Conservation (phyloP, 495 filamentous ascomycete species). For the Talaromyces wortmannii region DNA sequence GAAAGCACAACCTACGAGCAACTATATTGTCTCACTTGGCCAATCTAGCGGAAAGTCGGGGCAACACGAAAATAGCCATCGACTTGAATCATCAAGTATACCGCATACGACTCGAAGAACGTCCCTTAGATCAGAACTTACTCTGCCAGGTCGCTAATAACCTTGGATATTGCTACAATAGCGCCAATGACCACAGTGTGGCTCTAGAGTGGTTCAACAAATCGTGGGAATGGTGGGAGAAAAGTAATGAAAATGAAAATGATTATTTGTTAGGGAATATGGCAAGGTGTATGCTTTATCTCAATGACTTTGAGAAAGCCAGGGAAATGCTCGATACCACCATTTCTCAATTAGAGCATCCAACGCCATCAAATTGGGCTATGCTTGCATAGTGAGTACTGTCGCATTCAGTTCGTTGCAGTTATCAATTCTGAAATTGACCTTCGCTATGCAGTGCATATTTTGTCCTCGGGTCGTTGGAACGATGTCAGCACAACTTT, state of each 20-base stretch:
- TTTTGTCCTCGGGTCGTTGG: background rate
- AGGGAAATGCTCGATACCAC: background rate
- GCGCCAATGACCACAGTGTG: background rate
- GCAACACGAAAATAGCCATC: background rate
- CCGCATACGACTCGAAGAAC: background rate
- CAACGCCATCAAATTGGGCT: background rate
- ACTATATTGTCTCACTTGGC: background rate
- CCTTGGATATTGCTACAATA: background rate
- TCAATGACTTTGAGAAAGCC: background rate
- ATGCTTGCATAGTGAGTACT: background rate
- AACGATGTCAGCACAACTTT: background rate
- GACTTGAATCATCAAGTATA: background rate
- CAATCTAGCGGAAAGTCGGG: background rate
- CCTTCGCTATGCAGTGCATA: background rate
- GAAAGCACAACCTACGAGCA: background rate
- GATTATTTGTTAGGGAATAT: background rate
- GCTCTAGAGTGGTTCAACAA: background rate
- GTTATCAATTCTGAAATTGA: background rate
- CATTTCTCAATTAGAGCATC: background rate
- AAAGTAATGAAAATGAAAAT: background rate
- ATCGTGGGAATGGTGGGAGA: background rate
- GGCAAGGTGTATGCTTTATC: background rate
- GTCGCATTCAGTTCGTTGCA: background rate
- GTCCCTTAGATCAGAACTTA: background rate
- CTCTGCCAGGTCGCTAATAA: background rate